phyloP scores from a whole-genome alignment of 768 basidiomycete genomes.

The Boletus rubroflammeus region DNA sequence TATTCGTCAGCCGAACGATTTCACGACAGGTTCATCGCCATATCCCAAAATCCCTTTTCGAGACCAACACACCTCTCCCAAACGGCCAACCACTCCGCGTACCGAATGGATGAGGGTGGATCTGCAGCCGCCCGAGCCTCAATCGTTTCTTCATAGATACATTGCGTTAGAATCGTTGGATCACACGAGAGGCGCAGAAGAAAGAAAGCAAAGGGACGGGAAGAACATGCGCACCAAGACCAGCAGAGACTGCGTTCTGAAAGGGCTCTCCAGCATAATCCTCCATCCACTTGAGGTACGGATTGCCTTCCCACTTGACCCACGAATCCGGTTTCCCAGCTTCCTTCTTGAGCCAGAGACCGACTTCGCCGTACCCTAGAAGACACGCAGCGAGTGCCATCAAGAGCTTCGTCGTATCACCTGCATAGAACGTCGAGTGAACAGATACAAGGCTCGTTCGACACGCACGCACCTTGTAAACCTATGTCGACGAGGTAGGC shows the following conservation, averaged over 20 bases:
- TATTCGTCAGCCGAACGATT: neutral
- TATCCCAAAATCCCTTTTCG: constrained; percentile 89
- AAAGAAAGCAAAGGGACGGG: neutral
- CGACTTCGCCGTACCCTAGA: constrained; percentile 90
- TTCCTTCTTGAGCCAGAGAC: constrained; percentile 72
- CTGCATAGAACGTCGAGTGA: constrained; percentile 30
- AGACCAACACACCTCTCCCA: constrained; percentile 76
- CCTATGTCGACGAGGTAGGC: constrained; percentile 82
- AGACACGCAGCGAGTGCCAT: constrained; percentile 85
- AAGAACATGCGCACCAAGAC: constrained; percentile 55
- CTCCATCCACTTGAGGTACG: constrained; percentile 73
- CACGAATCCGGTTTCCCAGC: constrained; percentile 42
- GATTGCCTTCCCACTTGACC: constrained; percentile 63
- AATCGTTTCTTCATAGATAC: constrained; percentile 53
- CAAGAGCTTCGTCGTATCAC: constrained; percentile 67
- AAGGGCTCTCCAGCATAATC: constrained; percentile 74
- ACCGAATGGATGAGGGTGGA: constrained; percentile 56
- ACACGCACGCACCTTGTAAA: constrained; percentile 35
- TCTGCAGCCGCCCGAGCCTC: constrained; percentile 59
- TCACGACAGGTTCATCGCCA: constrained; percentile 40
- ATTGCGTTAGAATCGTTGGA: neutral
- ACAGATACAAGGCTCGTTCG: neutral
- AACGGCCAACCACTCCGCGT: constrained; percentile 63
- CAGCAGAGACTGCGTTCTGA: constrained; percentile 66
- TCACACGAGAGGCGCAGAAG: no score